These are phyloP conservation scores for Omphalotus guepiniiformis DNA, from an alignment of 768 basidiomycete genomes.

Conservation along the genomic window DNA sequence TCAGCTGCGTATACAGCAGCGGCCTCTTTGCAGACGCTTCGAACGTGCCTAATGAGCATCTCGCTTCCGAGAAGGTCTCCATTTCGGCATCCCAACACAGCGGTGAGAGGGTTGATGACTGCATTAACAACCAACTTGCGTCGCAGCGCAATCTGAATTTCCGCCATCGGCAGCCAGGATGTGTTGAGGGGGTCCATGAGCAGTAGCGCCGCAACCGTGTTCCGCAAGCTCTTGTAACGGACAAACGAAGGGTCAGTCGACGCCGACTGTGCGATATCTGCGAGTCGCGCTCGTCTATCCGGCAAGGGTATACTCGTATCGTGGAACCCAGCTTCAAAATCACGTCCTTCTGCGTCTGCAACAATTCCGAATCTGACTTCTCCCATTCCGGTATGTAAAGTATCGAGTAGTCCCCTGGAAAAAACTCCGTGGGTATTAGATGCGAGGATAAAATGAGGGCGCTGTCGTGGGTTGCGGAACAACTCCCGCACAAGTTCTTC, in stretches of 20 bases:
- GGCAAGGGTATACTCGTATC: constrained; percentile 27
- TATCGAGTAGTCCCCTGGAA: constrained; percentile 44
- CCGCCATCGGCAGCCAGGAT: constrained; percentile 59
- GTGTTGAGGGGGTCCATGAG: constrained; percentile 52
- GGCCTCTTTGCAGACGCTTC: constrained; percentile 68
- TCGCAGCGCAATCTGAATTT: constrained; percentile 66
- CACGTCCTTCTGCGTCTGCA: constrained; percentile 57
- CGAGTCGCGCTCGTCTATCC: constrained; percentile 43
- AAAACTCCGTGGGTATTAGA: constrained; percentile 81
- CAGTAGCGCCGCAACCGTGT: constrained; percentile 63
- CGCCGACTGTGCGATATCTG: constrained; percentile 43
- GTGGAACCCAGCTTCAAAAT: constrained; percentile 55
- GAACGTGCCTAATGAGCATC: constrained; percentile 41
- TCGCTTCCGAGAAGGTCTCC: constrained; percentile 58
- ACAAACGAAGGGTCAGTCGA: constrained; percentile 30
- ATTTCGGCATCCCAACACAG: constrained; percentile 75
- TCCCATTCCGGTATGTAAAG: constrained; percentile 70
- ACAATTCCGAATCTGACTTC: constrained; percentile 75
- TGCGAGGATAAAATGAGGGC: constrained; percentile 85
- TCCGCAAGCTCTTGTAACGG: constrained; percentile 58
- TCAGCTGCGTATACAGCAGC: constrained; percentile 53
- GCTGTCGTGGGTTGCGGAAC: constrained; percentile 66
- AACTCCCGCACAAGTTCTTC: constrained; percentile 64
- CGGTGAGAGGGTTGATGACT: constrained; percentile 82
- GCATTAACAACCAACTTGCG: constrained; percentile 81